Percentiles rank a stretch among this genome's conserved stretches.
phyloP scores from a whole-genome alignment of 495 filamentous ascomycete species.

The Penicillium cosmopolitanum region DNA sequence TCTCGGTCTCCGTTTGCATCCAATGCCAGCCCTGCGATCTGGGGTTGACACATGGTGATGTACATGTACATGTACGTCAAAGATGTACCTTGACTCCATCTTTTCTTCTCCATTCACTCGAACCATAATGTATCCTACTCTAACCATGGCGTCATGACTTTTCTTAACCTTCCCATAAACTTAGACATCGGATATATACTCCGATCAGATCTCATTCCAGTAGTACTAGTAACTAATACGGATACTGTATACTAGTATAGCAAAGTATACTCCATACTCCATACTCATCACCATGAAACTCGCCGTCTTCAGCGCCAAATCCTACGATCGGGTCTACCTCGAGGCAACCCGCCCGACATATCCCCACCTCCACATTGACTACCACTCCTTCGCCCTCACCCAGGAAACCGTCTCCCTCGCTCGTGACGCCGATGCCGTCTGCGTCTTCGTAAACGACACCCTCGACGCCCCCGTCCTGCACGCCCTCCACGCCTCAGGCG shows the following conservation, averaged over 20 bases:
- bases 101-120: not conserved
- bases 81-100: not conserved
- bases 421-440: conserved; percentile 58
- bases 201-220: no score
- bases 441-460: conserved; percentile 73
- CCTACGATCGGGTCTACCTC: conserved; percentile 61
- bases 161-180: not conserved
- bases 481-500: conserved; percentile 49
- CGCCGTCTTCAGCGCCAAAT: conserved; percentile 65
- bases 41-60: conserved; percentile 1
- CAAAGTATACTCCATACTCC: not conserved
- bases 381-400: conserved; percentile 60
- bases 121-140: not conserved
- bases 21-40: not conserved
- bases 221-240: no score
- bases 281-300: conserved; percentile 49
- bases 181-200: no score
- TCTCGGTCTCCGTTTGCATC: not conserved
- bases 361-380: conserved; percentile 43
- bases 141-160: not conserved
- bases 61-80: not conserved
- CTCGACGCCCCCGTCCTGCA: conserved; percentile 55
- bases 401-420: conserved; percentile 60
- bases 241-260: not conserved
- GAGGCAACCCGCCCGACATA: conserved; percentile 33